Evolutionary conservation across 2,329 filamentous ascomycete species (phyloP).

Genomic region (Clarireedia homoeocarpa): DNA sequence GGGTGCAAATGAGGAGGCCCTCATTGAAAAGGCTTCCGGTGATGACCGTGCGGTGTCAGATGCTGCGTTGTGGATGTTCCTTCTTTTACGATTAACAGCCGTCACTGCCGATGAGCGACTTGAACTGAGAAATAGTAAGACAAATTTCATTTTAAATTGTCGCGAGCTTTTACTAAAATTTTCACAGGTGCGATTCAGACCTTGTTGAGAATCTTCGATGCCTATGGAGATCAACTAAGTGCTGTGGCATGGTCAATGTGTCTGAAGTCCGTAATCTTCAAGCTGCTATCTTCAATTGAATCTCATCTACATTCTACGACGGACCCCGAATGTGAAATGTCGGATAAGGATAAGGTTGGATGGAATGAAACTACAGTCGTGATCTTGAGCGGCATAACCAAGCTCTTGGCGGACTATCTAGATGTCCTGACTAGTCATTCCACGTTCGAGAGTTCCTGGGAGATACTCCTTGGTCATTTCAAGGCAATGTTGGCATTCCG

Average conservation of each 20-base stretch:
- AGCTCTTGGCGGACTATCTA: slow-evolving; percentile 68
- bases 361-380: slow-evolving; percentile 72
- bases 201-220: slow-evolving; percentile 82
- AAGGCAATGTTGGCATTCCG: slow-evolving; percentile 53
- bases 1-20: slow-evolving; percentile 46
- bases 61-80: slow-evolving; percentile 70
- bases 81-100: slow-evolving; percentile 62
- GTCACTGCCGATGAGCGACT: slow-evolving; percentile 64
- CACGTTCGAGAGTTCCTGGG: slow-evolving; percentile 68
- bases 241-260: slow-evolving; percentile 78
- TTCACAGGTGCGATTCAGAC: slow-evolving; percentile 71
- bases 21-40: slow-evolving; percentile 51
- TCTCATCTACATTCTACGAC: slow-evolving; percentile 39
- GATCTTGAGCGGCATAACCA: slow-evolving; percentile 64
- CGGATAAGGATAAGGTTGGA: slow-evolving; percentile 40
- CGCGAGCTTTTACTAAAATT: slow-evolving; percentile 26
- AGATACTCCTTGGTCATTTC: slow-evolving; percentile 62
- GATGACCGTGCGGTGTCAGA: slow-evolving; percentile 53
- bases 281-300: slow-evolving; percentile 65
- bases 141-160: not conserved
- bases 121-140: slow-evolving; percentile 67
- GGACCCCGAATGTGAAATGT: slow-evolving; percentile 29
- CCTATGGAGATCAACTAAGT: slow-evolving; percentile 73
- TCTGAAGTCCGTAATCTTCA: slow-evolving; percentile 72
- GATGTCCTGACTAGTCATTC: slow-evolving; percentile 58